A percentile compares a stretch with the other conserved stretches of the same genome.
Conservation (phyloP, 2,329 filamentous ascomycete species). For the Incumbomyces lentus region DNA sequence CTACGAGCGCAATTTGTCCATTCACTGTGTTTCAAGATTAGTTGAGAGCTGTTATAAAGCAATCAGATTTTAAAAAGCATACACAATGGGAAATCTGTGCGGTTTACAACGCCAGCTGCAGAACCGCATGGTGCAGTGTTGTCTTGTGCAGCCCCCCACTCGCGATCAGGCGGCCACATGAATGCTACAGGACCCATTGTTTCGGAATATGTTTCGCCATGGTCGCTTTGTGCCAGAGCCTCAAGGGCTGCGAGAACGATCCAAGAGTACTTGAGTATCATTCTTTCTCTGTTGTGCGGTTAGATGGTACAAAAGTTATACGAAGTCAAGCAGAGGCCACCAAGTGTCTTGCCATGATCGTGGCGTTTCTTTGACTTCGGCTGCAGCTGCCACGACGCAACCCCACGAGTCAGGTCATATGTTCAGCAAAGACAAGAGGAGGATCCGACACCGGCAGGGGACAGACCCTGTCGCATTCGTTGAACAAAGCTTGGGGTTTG, state of each 20-base stretch:
- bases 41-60: too few species aligned
- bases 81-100: constrained; percentile 49
- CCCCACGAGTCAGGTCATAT: too few species aligned
- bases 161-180: constrained; percentile 50
- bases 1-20: constrained; percentile 45
- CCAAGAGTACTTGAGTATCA: neutral
- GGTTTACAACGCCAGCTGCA: constrained; percentile 34
- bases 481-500: neutral
- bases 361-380: neutral
- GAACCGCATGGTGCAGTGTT: constrained; percentile 51
- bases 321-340: too few species aligned
- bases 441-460: too few species aligned
- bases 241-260: neutral
- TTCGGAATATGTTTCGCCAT: constrained; percentile 17
- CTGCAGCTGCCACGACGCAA: too few species aligned
- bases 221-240: constrained; percentile 6
- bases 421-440: too few species aligned
- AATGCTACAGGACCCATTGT: constrained; percentile 50
- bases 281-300: too few species aligned
- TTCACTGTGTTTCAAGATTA: constrained; percentile 32
- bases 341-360: too few species aligned
- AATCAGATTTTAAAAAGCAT: constrained; percentile 21
- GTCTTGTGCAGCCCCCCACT: constrained; percentile 45
- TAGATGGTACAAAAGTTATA: too few species aligned
- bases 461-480: too few species aligned